Base-by-base conservation (phyloP, 257 asterid genomes). In the Leonotis leonurus region DNA sequence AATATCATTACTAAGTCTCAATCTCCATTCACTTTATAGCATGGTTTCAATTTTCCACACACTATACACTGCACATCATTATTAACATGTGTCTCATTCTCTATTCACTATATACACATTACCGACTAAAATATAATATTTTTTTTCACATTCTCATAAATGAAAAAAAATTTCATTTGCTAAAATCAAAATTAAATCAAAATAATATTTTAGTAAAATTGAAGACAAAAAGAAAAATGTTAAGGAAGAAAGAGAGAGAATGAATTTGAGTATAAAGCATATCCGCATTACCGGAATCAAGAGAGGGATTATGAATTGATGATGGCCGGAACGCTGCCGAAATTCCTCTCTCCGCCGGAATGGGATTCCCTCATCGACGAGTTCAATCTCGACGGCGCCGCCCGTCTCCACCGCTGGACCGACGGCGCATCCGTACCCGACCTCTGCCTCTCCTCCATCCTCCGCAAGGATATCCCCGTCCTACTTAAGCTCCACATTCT, bases 321-420 rank as follows among this genome's bases (percentile, higher is more conserved):
- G 30, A 77, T 77, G 83, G 74, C 83, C 72, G 80, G 70, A 73
- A 35, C 78, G n/a, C 68, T 79, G 24, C 78, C 67, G 65, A 90
- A 82, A 76, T 70, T 89, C 67, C 77, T 90, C 1, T 64, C 89
- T 21, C 79, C 81, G 14, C 63, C 80, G 60, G 98, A 89, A 59
- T 92, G 95, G 98, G 98, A 92, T 46, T 36, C 80, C 18, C 78
- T 92, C 8, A 80, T 92, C 77, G 95, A 92, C 73, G 94, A 86
- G 35, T 86, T 79, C 87, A 81, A 84, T 76, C 73, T 83, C 67
- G 87, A 83, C 60, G 82, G 85, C 58, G 70, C 75, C 59, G 32
- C 72, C 17, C 69, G 78, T 12, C 69, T 72, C 62, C 79, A 69
- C 56, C 81, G 75, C 59, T 79, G 83, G 88, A 73, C 80, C 64